Conservation (phyloP, 495 filamentous ascomycete species). For the Clavariopsis aquatica region DNA sequence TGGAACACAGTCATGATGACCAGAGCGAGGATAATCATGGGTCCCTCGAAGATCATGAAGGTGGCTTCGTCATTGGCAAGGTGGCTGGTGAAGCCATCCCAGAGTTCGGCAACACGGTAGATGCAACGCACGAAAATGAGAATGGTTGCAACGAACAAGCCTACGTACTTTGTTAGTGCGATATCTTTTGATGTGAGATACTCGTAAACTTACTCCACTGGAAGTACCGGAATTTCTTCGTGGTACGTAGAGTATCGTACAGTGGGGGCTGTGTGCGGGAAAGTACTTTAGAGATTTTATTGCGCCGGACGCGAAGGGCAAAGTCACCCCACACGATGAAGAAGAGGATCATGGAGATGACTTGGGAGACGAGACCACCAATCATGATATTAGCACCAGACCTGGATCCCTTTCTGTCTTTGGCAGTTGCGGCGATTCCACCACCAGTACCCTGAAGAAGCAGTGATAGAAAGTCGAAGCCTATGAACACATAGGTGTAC, state of each 20-base stretch:
- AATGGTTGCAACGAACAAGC: constrained; percentile 26
- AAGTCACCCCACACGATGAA: constrained; percentile 55
- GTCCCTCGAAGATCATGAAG: constrained; percentile 71
- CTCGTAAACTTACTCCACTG: constrained; percentile 32
- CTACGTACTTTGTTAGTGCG: not conserved
- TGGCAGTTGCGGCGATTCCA: constrained; percentile 55
- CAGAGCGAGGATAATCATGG: constrained; percentile 64
- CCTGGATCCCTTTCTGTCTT: constrained; percentile 45
- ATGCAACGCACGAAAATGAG: constrained; percentile 62
- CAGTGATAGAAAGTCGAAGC: constrained; percentile 64
- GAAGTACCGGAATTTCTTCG: constrained; percentile 20
- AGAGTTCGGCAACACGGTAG: constrained; percentile 67
- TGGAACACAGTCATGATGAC: constrained; percentile 28
- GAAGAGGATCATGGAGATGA: constrained; percentile 57
- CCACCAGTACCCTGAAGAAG: constrained; percentile 65
- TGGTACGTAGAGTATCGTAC: constrained; percentile 21
- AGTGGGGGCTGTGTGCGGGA: constrained; percentile 18
- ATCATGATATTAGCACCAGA: constrained; percentile 67
- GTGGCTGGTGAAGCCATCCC: constrained; percentile 59
- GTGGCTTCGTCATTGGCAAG: constrained; percentile 61
- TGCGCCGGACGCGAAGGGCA: constrained; percentile 46
- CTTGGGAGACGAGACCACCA: constrained; percentile 62
- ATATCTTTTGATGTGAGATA: not conserved
- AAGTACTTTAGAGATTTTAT: constrained; percentile 15
- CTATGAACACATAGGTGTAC: constrained; percentile 59